Evolutionary conservation across 495 filamentous ascomycete genomes (phyloP).

Genomic region (Tuber borchii): DNA sequence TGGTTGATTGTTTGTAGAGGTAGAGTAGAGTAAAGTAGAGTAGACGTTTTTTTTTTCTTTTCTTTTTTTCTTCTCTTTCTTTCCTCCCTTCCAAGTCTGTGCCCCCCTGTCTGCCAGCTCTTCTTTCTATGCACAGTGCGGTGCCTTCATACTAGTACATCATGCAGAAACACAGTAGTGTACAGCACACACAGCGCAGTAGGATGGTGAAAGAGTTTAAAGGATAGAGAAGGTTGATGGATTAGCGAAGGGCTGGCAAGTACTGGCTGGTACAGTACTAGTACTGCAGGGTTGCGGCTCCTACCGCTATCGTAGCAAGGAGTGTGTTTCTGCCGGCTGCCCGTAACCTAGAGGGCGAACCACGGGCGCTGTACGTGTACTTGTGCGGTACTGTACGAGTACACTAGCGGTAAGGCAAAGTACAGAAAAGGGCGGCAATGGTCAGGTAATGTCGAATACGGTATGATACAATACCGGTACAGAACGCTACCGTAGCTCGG

Average conservation of each 20-base stretch:
- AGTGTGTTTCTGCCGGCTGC: neutral
- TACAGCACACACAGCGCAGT: neutral
- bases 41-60: slow-evolving; percentile 22
- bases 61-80: neutral
- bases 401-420: no score
- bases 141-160: neutral
- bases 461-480: neutral
- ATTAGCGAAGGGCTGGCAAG: neutral
- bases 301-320: neutral
- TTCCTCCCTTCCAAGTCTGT: neutral
- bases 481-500: neutral
- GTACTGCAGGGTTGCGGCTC: neutral
- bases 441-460: neutral
- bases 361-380: no score
- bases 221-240: neutral
- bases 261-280: neutral
- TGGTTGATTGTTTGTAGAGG: neutral
- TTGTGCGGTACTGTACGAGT: no score
- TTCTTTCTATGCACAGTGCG: neutral
- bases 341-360: no score
- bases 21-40: slow-evolving; percentile 8
- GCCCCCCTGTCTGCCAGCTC: neutral
- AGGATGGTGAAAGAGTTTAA: neutral
- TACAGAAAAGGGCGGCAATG: no score
- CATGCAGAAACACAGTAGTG: neutral